Evolutionary conservation across 1,139 yeast species (phyloP), one percentile per base, ranked within the genome.

Genomic region (Candida frijolesensis): DNA sequence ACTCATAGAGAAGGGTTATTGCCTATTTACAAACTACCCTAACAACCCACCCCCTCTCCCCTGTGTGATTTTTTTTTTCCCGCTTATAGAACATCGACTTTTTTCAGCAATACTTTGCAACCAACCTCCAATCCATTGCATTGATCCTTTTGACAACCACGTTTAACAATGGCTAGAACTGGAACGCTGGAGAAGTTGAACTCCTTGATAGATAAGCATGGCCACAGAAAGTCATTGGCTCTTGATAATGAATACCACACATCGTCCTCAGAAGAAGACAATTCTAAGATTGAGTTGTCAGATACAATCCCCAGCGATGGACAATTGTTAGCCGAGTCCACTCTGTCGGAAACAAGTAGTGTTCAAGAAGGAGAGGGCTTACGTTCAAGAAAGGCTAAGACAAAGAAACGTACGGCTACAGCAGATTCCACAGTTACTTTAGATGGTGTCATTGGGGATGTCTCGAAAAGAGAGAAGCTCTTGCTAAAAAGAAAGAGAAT

Each of bases 241-340:
- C 14, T 59, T 6, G 60, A 61, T 27, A 58, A 60, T 37, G 66
- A 63, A 25, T 64, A 55, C 47, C 38, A 32, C 4, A 51, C 40
- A 5, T 48, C 51, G 3, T 48, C 53, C 14, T 42, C 46, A 7
- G 49, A 47, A 34, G 49, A 47, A n/a, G 46, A 47, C 15, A 32
- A 10, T 14, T 16, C 34, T 11, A 39, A 35, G 16, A 22, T 18
- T 10, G 45, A 46, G 22, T 35, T 46, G 22, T 34, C 45, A 15
- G 34, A 35, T 12, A n/a, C 39, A 11, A 8, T 18, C 7, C 39
- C 35, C 6, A 29, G 39, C 7, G 46, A 44, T 11, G 22, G 33
- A 16, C 39, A 25, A 15, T 14, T 30, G 11, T 22, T 25, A 27
- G 35, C 11, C 18, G 46, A 37, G 5, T 29, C 38, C 3, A 19